Base-by-base conservation (phyloP, 805 yeast species). In the Pichia cephalocereana region DNA sequence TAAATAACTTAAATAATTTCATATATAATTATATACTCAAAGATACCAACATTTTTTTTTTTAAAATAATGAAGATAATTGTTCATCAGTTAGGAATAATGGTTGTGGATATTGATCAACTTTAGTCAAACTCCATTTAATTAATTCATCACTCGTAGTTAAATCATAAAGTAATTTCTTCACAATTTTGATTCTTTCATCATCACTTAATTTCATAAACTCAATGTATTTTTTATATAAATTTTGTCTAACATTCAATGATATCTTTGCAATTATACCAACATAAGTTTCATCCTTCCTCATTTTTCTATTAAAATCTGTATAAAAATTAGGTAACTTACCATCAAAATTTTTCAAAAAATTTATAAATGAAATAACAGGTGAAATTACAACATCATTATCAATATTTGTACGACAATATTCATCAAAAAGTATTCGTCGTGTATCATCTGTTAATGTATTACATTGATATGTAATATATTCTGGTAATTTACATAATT, bases 301-400 rank as follows among this genome's bases (percentile, higher is more conserved):
- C 23, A 30, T 44, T 44, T 15, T 14, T 10, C 51, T 45, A 14
- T 48, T 44, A 38, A 45, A 48, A 32, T 64, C 68, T 12, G 61
- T 56, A 50, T 55, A 64, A 48, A 54, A 59, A 32, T 54, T 57
- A 8, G 52, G 54, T 6, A 44, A 11, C 34, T 52, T 53, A 5
- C 8, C 17, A 19, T 23, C 26, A 18, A 47, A 19, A 2, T 6
- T 15, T 48, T 30, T 42, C 9, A 49, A 19, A 48, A 27, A 44
- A 14, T 40, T 26, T 39, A 46, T 46, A 47, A 48, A 49, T n/a
- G 15, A 6, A 37, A 37, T 4, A 8, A 37, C 2, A 8, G 39
- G 39, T 17, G 37, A 14, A 34, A 10, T 15, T n/a, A 28, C 26
- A 14, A 30, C 31, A 2, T 41, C 26, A 8, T n/a, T n/a, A 18